Percentiles rank a stretch among this genome's conserved stretches.
phyloP scores from a whole-genome alignment of 2,329 filamentous ascomycete genomes.

The Alternaria conjuncta region DNA sequence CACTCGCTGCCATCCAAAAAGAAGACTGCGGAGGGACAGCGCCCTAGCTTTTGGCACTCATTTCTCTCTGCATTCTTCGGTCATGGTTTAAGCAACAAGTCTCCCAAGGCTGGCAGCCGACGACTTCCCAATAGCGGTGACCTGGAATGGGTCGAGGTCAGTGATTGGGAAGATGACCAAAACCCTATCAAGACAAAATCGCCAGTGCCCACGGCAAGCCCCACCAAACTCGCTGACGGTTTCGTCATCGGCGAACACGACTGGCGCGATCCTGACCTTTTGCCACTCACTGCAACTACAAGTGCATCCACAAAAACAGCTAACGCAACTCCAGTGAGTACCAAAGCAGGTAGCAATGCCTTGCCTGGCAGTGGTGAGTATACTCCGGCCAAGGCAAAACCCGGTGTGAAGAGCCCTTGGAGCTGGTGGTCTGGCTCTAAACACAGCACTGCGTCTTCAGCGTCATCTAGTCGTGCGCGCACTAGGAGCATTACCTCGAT shows the following conservation, averaged over 20 bases:
- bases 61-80: slow-evolving; percentile 55
- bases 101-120: slow-evolving; percentile 59
- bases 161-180: slow-evolving; percentile 67
- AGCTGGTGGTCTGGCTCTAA: slow-evolving; percentile 31
- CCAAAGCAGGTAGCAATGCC: slow-evolving; percentile 55
- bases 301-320: slow-evolving; percentile 1
- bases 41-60: slow-evolving; percentile 55
- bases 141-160: slow-evolving; percentile 73
- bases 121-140: slow-evolving; percentile 76
- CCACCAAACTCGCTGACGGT: slow-evolving; percentile 53
- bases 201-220: slow-evolving; percentile 8
- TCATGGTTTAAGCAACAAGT: slow-evolving; percentile 33
- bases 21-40: slow-evolving; percentile 21
- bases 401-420: slow-evolving; percentile 20
- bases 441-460: slow-evolving; percentile 22
- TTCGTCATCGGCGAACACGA: slow-evolving; percentile 87
- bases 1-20: slow-evolving; percentile 9
- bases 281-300: slow-evolving; percentile 54
- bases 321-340: slow-evolving; percentile 15
- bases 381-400: slow-evolving; percentile 25
- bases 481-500: slow-evolving; percentile 29
- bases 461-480: slow-evolving; percentile 11
- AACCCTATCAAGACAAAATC: slow-evolving; percentile 36
- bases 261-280: slow-evolving; percentile 80
- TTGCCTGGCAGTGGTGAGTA: slow-evolving; percentile 40